phyloP scores from a whole-genome alignment of 805 yeast species.

The Candida nanaspora region DNA sequence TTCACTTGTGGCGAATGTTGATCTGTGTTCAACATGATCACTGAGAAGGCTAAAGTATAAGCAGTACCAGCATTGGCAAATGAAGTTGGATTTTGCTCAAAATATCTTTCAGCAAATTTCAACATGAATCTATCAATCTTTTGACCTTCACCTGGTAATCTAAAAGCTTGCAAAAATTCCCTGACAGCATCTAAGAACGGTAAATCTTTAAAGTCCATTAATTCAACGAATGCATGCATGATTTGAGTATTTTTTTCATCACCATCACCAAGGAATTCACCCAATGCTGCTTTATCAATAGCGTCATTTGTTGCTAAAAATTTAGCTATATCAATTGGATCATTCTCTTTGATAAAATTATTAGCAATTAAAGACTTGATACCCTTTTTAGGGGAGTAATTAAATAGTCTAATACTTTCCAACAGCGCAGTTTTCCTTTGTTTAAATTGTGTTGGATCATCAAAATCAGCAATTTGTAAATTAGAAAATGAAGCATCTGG shows the following conservation, averaged over 20 bases:
- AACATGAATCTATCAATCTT: slow-evolving; percentile 95
- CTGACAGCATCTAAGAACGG: slow-evolving; percentile 84
- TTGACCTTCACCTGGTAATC: slow-evolving; percentile 98
- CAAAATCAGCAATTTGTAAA: slow-evolving; percentile 25
- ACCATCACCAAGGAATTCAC: slow-evolving; percentile 91
- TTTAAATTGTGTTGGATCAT: slow-evolving; percentile 81
- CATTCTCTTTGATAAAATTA: slow-evolving; percentile 54
- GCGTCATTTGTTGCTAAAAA: slow-evolving; percentile 66
- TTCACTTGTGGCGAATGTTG: slow-evolving; percentile 84
- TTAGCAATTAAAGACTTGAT: slow-evolving; percentile 51
- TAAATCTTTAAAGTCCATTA: slow-evolving; percentile 64
- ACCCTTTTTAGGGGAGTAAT: slow-evolving; percentile 80
- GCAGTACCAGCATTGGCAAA: slow-evolving; percentile 94
- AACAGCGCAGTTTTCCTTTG: slow-evolving; percentile 74
- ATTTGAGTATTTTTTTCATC: slow-evolving; percentile 67
- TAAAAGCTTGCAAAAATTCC: slow-evolving; percentile 73
- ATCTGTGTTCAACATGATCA: slow-evolving; percentile 90
- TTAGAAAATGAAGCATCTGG: slow-evolving; percentile 12
- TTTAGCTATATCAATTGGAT: slow-evolving; percentile 64
- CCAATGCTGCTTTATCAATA: slow-evolving; percentile 75
- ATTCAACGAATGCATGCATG: slow-evolving; percentile 91
- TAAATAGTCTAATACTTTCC: slow-evolving; percentile 74
- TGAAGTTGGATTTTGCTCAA: slow-evolving; percentile 78
- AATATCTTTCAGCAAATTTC: slow-evolving; percentile 90
- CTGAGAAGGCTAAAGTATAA: slow-evolving; percentile 85